Evolutionary conservation across 495 filamentous ascomycete species (phyloP), one percentile per base, ranked within the genome.

Genomic region (Cercophora sp.): DNA sequence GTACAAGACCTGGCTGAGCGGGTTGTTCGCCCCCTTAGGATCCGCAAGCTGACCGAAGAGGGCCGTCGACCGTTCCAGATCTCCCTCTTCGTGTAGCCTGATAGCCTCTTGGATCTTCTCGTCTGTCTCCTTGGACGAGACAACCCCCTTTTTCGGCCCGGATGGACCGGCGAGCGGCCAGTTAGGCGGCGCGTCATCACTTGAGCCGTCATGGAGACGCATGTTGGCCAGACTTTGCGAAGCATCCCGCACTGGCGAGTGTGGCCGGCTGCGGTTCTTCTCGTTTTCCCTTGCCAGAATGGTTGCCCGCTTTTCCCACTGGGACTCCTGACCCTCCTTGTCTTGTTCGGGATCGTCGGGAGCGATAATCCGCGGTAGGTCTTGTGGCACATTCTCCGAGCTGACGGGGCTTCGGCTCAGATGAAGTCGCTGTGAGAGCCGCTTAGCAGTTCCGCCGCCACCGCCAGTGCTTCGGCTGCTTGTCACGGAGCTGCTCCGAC

Each of bases 81-180:
- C 70, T 48, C 93, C 92, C 25, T 73, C 74, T 68, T 99, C 93
- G 67, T 99, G 93, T 51, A 97, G 78, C 60, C 85, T 78, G 68
- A 99, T 97, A n/a, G 94, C 93, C 69, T 93, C 85, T 70, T 96
- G 91, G 50, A 99, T 96, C 71, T 88, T 85, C 25, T 85, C 79
- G 78, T 96, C 79, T 49, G 73, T 74, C 24, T 61, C 66, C 61
- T 79, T 73, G 45, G 69, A 70, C 20, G 70, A 77, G 6, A 78
- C 73, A 5, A 62, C 62, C 35, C 63, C 43, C 61, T 68, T 31
- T 40, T 43, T 26, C 18, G 36, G 47, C 41, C 49, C 58, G 55
- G 54, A 5, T 54, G 58, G 45, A 47, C 42, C 40, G 51, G 22
- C 15, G 24, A 44, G 32, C 19, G 54, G 48, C 35, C 48, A 51